Evolutionary conservation across 768 basidiomycete genomes (phyloP), one percentile per base, ranked within the genome.

Genomic region (Dentipellis sp.): DNA sequence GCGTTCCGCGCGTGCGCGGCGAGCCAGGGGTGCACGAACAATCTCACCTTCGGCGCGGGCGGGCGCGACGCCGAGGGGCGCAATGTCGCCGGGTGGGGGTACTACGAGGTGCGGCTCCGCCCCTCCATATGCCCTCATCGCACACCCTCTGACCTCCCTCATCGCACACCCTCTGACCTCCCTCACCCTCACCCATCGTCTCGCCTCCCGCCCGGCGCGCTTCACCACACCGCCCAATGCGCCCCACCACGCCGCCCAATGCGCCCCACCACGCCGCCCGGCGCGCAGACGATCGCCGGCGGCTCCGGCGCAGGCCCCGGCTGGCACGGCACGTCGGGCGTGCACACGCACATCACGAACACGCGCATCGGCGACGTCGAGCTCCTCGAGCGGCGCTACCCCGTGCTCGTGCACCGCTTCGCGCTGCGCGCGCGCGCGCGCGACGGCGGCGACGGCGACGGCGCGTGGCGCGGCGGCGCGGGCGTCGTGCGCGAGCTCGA

Each of bases 351-450:
- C 65, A 93, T 93, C 63, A 94, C 94, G 0, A 94, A 93, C 68
- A 93, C 91, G 10, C 83, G 91, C 10, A 94, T 94, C 45, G 91
- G 91, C 19, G 94, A 97, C 63, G 86, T 94, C 37, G 94, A 97
- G 66, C 87, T 95, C 64, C 78, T 97, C 37, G 94, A 97, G 66
- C 81, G 94, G 50, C 83, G 94, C 46, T 97, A 97, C 68, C 94
- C 94, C 0, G 83, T 95, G n/a, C 74, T 97, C 62, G 62, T 97
- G 14, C 90, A 88, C 65, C 82, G 80, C 64, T 97, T 97, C 66
- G 88, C 84, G 5, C 66, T 93, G 48, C 80, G 91, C 21, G 66
- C 75, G 14, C 83, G 78, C 46, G 87, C n/a, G n/a, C n/a, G n/a
- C n/a, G n/a, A n/a, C n/a, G n/a, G n/a, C n/a, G n/a, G n/a, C 85